phyloP scores from a whole-genome alignment of 768 basidiomycete species.

The Phlegmacium glaucopus region DNA sequence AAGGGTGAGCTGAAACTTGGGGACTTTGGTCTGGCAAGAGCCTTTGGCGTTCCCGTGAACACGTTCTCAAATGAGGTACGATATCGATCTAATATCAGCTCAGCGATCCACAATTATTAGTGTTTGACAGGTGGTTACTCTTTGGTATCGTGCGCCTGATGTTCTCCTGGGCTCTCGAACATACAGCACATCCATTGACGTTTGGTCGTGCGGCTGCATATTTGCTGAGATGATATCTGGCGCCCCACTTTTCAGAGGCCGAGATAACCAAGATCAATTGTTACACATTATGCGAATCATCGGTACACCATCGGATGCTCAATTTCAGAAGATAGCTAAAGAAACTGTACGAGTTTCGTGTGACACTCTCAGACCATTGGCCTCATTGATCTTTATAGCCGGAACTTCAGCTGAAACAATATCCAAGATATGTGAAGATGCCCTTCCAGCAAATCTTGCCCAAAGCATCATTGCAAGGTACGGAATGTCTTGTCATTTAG shows the following conservation, averaged over 20 bases:
- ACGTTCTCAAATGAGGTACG: slow-evolving; percentile 95
- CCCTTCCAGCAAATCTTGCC: slow-evolving; percentile 78
- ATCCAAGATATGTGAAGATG: slow-evolving; percentile 84
- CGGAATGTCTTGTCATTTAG: slow-evolving; percentile 1
- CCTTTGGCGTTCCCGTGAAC: slow-evolving; percentile 98
- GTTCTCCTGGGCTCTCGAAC: slow-evolving; percentile 95
- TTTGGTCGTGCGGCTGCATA: slow-evolving; percentile 99
- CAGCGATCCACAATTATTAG: neutral
- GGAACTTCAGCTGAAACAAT: slow-evolving; percentile 79
- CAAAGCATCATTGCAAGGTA: slow-evolving; percentile 83
- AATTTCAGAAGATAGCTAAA: slow-evolving; percentile 81
- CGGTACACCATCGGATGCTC: slow-evolving; percentile 89
- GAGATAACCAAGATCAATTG: slow-evolving; percentile 98
- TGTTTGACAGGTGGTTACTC: slow-evolving; percentile 79
- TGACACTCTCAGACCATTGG: neutral
- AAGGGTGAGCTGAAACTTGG: slow-evolving; percentile 97
- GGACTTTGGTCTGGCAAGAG: slow-evolving; percentile 95
- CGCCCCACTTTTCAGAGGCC: slow-evolving; percentile 91
- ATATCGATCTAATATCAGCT: neutral
- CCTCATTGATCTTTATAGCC: slow-evolving; percentile 45
- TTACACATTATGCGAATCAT: slow-evolving; percentile 96
- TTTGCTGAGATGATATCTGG: slow-evolving; percentile 99
- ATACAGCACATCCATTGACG: slow-evolving; percentile 97
- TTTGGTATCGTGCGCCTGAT: slow-evolving; percentile 99
- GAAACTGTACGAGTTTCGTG: slow-evolving; percentile 69